Evolutionary conservation across 2,329 filamentous ascomycete genomes (phyloP), one percentile per base, ranked within the genome.

Genomic region (Akanthomyces muscarius): DNA sequence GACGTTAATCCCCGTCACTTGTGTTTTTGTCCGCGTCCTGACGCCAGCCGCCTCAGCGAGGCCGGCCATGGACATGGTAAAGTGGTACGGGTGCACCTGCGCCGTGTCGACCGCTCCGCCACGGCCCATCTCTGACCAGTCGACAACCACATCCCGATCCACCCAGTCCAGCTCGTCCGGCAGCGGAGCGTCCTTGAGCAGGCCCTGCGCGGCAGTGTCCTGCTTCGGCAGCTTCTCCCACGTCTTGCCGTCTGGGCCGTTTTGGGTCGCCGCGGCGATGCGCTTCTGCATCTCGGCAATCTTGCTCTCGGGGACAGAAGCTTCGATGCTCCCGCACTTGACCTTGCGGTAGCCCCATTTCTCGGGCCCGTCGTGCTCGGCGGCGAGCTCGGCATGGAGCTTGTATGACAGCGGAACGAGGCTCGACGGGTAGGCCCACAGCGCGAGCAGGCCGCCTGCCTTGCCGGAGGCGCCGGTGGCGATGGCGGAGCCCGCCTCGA

Each of bases 401-500:
- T 83, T 83, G 76, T 92, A 98, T 63, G 91, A 96, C 48, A 98
- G 80, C 0, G 91, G 91, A 0, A 97, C 94, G 45, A 98, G 86
- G 69, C 85, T 89, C 63, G 80, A 81, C 0, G 95, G 95, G 71
- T 97, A 97, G 0, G 94, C 95, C 92, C 94, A 98, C 18, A 93
- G 80, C 1, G 89, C 95, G 25, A 99, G 83, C 5, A 99, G 81
- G 1, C 95, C 95, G 18, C 95, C 95, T 0, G 95, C 94, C 77
- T 97, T 98, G 47, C 95, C 95, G 10, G 92, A 97, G 44, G 95
- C 94, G 28, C 91, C 94, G n/a, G 91, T 86, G 7, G 95, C 95
- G 67, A 98, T 88, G 51, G 87, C 83, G 23, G 88, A 84, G 3
- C 87, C 87, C 0, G 95, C 92, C 80, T 99, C 95, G 61, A 98